Evolutionary conservation across 257 asterid genomes (phyloP).

Genomic region (Solanum chmielewskii): DNA sequence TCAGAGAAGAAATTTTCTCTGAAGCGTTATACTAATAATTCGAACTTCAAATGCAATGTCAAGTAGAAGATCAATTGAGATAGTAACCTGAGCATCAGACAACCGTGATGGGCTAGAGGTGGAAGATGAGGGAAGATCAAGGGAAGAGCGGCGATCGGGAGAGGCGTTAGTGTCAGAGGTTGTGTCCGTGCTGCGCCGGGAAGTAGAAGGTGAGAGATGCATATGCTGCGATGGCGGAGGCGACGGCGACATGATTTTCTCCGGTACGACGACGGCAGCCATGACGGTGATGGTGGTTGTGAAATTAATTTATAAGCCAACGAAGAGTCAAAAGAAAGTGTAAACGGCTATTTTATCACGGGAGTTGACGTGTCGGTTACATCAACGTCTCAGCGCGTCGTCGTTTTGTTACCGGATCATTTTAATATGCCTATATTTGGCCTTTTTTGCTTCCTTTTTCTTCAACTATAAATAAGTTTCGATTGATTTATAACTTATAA

Average conservation of each 20-base stretch:
- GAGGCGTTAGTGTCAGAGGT: constrained; percentile 23
- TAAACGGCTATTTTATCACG: not conserved
- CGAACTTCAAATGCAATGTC: not conserved
- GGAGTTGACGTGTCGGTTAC: not conserved
- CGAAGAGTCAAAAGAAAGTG: not conserved
- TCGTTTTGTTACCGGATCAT: not conserved
- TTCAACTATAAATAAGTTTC: not conserved
- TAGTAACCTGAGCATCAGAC: constrained; percentile 42
- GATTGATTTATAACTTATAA: no score
- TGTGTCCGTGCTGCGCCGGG: constrained; percentile 24
- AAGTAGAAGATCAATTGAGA: not conserved
- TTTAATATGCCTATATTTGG: not conserved
- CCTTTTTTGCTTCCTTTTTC: not conserved
- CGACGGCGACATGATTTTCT: constrained; percentile 39
- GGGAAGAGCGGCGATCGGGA: constrained; percentile 29
- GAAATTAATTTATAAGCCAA: not conserved
- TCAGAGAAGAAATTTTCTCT: not conserved
- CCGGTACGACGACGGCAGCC: constrained; percentile 48
- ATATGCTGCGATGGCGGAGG: constrained; percentile 40
- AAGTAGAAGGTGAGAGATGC: constrained; percentile 13
- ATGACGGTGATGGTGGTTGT: constrained; percentile 9
- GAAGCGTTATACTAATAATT: not conserved
- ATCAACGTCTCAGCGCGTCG: not conserved
- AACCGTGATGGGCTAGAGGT: constrained; percentile 27
- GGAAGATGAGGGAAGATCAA: constrained; percentile 9